These are phyloP conservation scores for Tolypocladium paradoxum DNA, from an alignment of 2,329 filamentous ascomycete genomes.

Conservation along the genomic window DNA sequence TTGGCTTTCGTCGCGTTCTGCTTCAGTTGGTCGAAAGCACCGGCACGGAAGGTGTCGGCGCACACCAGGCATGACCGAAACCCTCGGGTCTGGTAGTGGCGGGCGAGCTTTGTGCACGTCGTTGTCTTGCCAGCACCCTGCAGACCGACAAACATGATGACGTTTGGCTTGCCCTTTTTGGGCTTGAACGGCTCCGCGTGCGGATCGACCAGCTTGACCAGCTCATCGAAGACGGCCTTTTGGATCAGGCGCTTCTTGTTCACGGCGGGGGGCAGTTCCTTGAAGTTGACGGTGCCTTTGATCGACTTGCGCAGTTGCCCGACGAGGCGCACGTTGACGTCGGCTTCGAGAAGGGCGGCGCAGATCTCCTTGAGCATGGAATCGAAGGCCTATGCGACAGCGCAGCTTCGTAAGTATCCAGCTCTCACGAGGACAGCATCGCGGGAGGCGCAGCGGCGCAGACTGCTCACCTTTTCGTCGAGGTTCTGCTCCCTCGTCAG, in stretches of 20 bases:
- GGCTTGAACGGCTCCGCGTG: constrained; percentile 93
- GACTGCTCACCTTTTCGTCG: constrained; percentile 73
- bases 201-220: constrained; percentile 90
- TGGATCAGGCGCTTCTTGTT: constrained; percentile 99
- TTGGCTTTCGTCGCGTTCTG: constrained; percentile 99
- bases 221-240: constrained; percentile 93
- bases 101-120: constrained; percentile 90
- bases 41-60: constrained; percentile 95
- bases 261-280: constrained; percentile 77
- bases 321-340: constrained; percentile 94
- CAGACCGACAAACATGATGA: constrained; percentile 98
- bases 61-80: constrained; percentile 92
- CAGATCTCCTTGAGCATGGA: constrained; percentile 98
- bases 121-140: constrained; percentile 98
- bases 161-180: constrained; percentile 89
- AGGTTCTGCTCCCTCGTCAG: constrained; percentile 85
- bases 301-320: constrained; percentile 88
- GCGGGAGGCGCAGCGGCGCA: neutral
- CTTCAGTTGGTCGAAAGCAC: constrained; percentile 96
- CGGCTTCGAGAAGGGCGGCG: constrained; percentile 86
- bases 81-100: constrained; percentile 87
- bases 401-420: neutral
- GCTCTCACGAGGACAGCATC: neutral
- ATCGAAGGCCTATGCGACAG: constrained; percentile 68
- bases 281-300: constrained; percentile 83